A percentile compares a stretch with the other conserved stretches of the same genome.
Evolutionary conservation across 768 basidiomycete genomes (phyloP).

Genomic region (Scleroderma citrinum): DNA sequence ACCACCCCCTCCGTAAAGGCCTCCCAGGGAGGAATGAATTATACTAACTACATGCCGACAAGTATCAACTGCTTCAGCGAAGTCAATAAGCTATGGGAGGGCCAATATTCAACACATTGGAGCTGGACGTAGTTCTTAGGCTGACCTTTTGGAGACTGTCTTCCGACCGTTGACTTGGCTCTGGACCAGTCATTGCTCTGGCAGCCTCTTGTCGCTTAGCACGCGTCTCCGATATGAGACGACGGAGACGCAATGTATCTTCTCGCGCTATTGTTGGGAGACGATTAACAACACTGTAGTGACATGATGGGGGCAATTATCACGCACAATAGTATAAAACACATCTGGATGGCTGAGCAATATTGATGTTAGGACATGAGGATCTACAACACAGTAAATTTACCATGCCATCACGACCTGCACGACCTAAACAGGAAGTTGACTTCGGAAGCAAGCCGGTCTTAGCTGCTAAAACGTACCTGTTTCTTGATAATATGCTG

Average conservation of each 20-base stretch:
- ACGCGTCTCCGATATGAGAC: conserved; percentile 43
- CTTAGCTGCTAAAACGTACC: conserved; percentile 36
- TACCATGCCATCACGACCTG: conserved; percentile 72
- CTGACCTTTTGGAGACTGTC: conserved; percentile 61
- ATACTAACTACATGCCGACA: conserved; percentile 69
- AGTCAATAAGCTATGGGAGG: conserved; percentile 37
- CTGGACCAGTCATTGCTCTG: conserved; percentile 42
- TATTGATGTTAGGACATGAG: background rate
- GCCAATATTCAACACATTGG: conserved; percentile 22
- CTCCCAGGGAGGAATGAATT: background rate
- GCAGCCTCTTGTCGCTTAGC: conserved; percentile 40
- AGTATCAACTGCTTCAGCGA: conserved; percentile 50
- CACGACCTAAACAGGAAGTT: conserved; percentile 48
- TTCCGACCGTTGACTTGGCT: conserved; percentile 61
- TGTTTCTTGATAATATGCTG: conserved; percentile 86
- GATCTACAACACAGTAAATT: conserved; percentile 13
- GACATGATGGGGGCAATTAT: background rate
- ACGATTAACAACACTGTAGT: background rate
- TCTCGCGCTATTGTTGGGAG: conserved; percentile 53
- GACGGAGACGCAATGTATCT: conserved; percentile 53
- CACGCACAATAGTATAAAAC: conserved; percentile 73
- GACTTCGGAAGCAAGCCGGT: background rate
- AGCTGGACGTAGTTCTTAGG: conserved; percentile 3
- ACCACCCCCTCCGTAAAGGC: too few species aligned
- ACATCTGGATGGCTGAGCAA: conserved; percentile 65